Evolutionary conservation across 2,329 filamentous ascomycete species (phyloP), one percentile per base, ranked within the genome.

Genomic region (Pleurostoma richardsiae): DNA sequence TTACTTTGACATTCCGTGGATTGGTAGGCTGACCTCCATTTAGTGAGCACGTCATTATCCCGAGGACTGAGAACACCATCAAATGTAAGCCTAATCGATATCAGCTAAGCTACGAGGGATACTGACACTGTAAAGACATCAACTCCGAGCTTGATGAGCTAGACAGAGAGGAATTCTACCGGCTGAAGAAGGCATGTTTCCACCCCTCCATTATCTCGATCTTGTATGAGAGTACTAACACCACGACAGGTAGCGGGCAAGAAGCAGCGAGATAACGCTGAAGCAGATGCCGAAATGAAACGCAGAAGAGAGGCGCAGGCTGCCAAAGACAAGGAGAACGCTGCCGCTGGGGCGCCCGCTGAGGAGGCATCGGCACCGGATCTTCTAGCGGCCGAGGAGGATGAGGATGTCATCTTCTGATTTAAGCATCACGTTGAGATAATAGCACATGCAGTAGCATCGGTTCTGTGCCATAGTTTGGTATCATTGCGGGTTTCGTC

Each of bases 21-120:
- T 19, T 19, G 19, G 19, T 19, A 19, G 19, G 19, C 19, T 19
- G 19, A 19, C 19, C 19, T 19, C 19, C 19, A 19, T 19, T 28
- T 55, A 87, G 82, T 60, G 88, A 94, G 68, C 88, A 95, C 66
- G 89, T 99, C 58, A 97, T 99, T 57, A 99, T 99, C 59, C 94
- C 94, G 10, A 81, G 94, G 55, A 99, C 94, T 10, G 94, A 99
- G 67, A 99, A 97, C 62, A 99, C 94, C n/a, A 99, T 99, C 74
- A 96, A 96, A 72, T 99, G 85, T 85, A 71, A 56, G 79, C 59
- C 6, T 2, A 19, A 33, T 11, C 6, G 7, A 26, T 6, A 10
- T 5, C 6, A 28, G 11, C 29, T 5, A 5, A 38, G 4, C 11
- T 10, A 29, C 30, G 2, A 8, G 11, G 4, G 8, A 38, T 38